phyloP scores from a whole-genome alignment of 805 yeast genomes.

The Candida orba region DNA sequence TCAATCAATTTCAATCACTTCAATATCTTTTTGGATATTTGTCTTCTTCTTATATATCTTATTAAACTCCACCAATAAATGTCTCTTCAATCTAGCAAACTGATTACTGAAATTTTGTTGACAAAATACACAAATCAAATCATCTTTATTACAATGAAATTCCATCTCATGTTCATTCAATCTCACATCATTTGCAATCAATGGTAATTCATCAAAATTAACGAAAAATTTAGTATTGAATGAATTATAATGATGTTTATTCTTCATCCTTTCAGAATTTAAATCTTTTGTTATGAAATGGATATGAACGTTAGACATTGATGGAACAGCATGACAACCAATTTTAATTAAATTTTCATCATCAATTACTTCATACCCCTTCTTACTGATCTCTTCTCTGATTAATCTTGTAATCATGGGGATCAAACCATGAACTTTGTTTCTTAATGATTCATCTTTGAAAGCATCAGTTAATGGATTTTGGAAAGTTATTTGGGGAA shows the following conservation, averaged over 20 bases:
- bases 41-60: slow-evolving; percentile 1
- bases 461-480: slow-evolving; percentile 37
- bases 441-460: slow-evolving; percentile 25
- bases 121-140: slow-evolving; percentile 37
- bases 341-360: slow-evolving; percentile 30
- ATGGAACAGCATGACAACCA: slow-evolving; percentile 69
- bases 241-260: slow-evolving; percentile 62
- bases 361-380: slow-evolving; percentile 16
- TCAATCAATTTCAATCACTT: slow-evolving; percentile 1
- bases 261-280: slow-evolving; percentile 45
- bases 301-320: slow-evolving; percentile 61
- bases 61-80: slow-evolving; percentile 31
- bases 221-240: slow-evolving; percentile 64
- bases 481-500: slow-evolving; percentile 29
- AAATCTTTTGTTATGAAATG: slow-evolving; percentile 69
- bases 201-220: slow-evolving; percentile 41
- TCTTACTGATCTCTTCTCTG: slow-evolving; percentile 9
- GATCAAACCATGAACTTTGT: slow-evolving; percentile 13
- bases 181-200: slow-evolving; percentile 33
- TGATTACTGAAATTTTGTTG: slow-evolving; percentile 33
- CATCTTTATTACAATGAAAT: slow-evolving; percentile 23
- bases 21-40: neutral
- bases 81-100: slow-evolving; percentile 36
- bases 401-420: slow-evolving; percentile 10
- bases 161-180: slow-evolving; percentile 36